Percentiles rank a stretch among this genome's conserved stretches.
phyloP scores from a whole-genome alignment of 768 basidiomycete species.

The Boletus pseudopeckii region DNA sequence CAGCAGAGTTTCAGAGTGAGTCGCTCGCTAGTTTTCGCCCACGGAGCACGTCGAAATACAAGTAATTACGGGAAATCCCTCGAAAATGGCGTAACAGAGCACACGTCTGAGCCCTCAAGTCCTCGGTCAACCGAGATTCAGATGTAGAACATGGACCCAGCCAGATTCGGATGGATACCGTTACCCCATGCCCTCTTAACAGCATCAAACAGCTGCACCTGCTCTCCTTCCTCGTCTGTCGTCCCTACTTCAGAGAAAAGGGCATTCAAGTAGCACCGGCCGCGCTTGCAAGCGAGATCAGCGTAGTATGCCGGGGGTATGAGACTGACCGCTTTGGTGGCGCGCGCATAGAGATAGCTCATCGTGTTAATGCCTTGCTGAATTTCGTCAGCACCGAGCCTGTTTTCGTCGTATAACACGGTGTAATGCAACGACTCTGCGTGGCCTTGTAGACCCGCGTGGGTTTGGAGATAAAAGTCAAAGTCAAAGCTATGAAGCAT shows the following conservation, averaged over 20 bases:
- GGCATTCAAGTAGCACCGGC: conserved; percentile 69
- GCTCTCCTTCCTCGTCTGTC: conserved; percentile 28
- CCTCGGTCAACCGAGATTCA: conserved; percentile 25
- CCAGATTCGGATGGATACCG: conserved; percentile 55
- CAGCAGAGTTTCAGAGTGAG: neutral
- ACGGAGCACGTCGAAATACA: neutral
- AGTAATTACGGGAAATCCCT: neutral
- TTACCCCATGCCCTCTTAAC: conserved; percentile 43
- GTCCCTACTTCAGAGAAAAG: conserved; percentile 52
- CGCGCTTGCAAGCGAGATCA: conserved; percentile 78
- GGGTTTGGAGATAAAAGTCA: conserved; percentile 70
- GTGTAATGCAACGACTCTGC: conserved; percentile 76
- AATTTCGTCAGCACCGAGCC: conserved; percentile 60
- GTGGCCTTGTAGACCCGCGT: conserved; percentile 68
- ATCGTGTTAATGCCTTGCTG: conserved; percentile 68
- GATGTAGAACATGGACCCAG: conserved; percentile 70
- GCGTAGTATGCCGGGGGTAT: conserved; percentile 79
- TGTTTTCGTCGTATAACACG: conserved; percentile 75
- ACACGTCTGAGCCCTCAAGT: neutral
- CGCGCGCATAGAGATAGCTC: conserved; percentile 78
- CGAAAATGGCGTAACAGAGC: neutral
- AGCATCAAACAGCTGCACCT: conserved; percentile 7
- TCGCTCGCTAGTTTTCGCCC: neutral
- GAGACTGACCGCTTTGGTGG: conserved; percentile 79
- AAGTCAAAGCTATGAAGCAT: conserved; percentile 51